phyloP scores from a whole-genome alignment of 345 rosid genomes.

The Psidium friedrichsthalianum region DNA sequence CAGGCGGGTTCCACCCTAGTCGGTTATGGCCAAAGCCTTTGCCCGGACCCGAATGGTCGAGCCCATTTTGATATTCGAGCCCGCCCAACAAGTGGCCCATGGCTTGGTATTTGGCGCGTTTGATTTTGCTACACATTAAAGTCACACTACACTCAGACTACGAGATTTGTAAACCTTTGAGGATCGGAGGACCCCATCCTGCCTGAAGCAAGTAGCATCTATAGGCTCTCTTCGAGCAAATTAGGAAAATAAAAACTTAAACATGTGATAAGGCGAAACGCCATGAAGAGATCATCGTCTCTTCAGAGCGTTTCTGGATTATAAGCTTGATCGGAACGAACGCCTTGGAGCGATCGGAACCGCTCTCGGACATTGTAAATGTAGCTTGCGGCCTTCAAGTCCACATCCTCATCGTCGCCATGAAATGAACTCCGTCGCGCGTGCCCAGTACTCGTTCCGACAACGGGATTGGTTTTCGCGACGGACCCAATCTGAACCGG shows the following conservation, averaged over 20 bases:
- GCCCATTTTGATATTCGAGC: neutral
- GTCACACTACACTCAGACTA: neutral
- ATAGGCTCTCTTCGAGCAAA: neutral
- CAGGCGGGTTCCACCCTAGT: too few relatives aligned
- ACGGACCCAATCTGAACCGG: neutral
- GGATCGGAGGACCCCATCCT: neutral
- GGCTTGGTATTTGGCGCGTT: neutral
- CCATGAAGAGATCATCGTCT: neutral
- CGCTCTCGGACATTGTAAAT: constrained; percentile 28
- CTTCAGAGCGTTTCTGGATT: neutral
- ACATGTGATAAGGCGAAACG: neutral
- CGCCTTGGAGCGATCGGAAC: constrained; percentile 14
- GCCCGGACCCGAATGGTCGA: neutral
- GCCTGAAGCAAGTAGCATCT: neutral
- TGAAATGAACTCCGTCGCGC: neutral
- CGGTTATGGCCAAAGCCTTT: neutral
- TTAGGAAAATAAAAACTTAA: neutral
- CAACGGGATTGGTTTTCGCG: neutral
- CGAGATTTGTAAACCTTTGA: neutral
- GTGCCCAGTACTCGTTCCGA: neutral
- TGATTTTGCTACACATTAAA: neutral
- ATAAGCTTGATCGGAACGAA: constrained; percentile 1
- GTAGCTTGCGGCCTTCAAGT: constrained; percentile 24
- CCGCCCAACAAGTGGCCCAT: neutral
- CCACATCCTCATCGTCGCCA: constrained; percentile 25